These are phyloP conservation scores for Prunus fruticosa DNA, from an alignment of 306 rosid genomes.

Conservation along the genomic window DNA sequence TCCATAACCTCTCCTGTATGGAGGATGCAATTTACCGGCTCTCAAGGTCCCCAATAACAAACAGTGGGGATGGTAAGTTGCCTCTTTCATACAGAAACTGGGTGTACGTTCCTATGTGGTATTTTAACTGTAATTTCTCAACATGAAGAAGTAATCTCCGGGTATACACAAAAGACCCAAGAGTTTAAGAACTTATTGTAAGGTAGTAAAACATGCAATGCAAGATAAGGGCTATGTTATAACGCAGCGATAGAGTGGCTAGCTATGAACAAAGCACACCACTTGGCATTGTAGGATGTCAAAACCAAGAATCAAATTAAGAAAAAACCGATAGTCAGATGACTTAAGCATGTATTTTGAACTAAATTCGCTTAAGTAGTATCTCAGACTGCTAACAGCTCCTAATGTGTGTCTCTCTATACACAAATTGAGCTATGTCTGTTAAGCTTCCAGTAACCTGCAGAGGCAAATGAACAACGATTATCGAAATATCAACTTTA, in stretches of 20 bases:
- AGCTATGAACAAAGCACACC: background rate
- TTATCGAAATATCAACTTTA: background rate
- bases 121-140: background rate
- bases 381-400: slow-evolving; percentile 1
- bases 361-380: background rate
- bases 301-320: background rate
- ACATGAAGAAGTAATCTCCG: background rate
- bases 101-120: background rate
- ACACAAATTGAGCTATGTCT: background rate
- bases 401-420: background rate
- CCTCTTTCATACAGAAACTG: background rate
- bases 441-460: slow-evolving; percentile 31
- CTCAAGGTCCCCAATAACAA: background rate
- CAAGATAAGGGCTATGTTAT: background rate
- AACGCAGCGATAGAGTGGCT: background rate
- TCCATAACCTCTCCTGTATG: background rate
- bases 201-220: background rate
- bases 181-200: background rate
- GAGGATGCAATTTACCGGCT: background rate
- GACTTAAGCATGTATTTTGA: background rate
- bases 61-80: background rate
- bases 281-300: background rate
- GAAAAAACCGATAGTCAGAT: background rate
- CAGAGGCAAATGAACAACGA: background rate
- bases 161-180: background rate